Evolutionary conservation across 2,329 filamentous ascomycete genomes (phyloP).

Genomic region (Sarocladium brachiariae): DNA sequence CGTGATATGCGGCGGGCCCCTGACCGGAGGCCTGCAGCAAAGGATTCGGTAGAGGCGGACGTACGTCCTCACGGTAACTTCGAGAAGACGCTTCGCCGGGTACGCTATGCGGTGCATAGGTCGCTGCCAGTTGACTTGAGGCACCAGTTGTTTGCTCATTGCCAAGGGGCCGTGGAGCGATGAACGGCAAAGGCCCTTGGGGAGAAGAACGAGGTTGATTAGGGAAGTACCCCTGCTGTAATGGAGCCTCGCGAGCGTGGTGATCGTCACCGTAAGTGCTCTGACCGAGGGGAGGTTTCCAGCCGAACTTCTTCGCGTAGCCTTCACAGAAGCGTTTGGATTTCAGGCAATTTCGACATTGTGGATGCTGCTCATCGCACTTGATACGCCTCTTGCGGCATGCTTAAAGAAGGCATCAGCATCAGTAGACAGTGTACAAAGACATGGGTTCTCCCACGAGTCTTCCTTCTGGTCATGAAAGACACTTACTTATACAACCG

Average conservation of each 20-base stretch:
- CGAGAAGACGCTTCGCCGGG: background rate
- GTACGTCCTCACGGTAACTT: background rate
- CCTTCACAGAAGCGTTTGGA: conserved; percentile 79
- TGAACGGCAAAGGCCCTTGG: conserved; percentile 32
- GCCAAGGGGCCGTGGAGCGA: conserved; percentile 43
- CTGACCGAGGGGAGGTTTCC: conserved; percentile 60
- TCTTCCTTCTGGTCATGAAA: no score
- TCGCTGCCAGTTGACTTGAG: background rate
- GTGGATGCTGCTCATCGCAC: conserved; percentile 84
- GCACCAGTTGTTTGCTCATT: background rate
- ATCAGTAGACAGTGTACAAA: background rate
- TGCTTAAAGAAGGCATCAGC: conserved; percentile 42
- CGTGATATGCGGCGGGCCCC: background rate
- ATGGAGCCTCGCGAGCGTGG: conserved; percentile 15
- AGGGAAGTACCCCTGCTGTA: conserved; percentile 16
- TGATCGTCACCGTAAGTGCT: conserved; percentile 12
- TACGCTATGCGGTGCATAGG: background rate
- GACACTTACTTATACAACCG: conserved; percentile 72
- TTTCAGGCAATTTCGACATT: conserved; percentile 78
- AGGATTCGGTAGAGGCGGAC: background rate
- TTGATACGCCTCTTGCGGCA: conserved; percentile 95
- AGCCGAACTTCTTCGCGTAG: conserved; percentile 73
- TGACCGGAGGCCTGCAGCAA: background rate
- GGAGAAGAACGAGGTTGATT: conserved; percentile 30
- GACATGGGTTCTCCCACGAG: no score